Conservation (phyloP, 2,329 filamentous ascomycete species). For the Arachnomyces sp. region DNA sequence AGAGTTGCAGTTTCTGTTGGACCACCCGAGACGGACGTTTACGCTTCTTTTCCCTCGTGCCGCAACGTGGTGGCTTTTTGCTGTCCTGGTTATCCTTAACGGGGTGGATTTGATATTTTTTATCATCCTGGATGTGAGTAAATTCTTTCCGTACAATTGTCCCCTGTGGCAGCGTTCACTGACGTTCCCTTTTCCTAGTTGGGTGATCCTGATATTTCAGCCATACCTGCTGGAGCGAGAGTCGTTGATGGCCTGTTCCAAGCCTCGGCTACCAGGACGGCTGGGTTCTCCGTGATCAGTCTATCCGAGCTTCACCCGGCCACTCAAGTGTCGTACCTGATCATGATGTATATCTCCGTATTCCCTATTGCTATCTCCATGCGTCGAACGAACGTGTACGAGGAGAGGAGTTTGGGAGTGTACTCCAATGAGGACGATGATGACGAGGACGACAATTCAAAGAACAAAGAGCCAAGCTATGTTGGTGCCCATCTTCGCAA, state of each 20-base stretch:
- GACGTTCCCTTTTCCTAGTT: constrained; percentile 44
- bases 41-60: constrained; percentile 83
- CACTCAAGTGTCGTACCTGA: constrained; percentile 85
- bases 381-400: constrained; percentile 90
- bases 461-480: constrained; percentile 63
- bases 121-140: constrained; percentile 74
- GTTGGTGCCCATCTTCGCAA: constrained; percentile 84
- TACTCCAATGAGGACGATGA: constrained; percentile 63
- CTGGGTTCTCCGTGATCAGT: constrained; percentile 77
- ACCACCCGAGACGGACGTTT: constrained; percentile 93
- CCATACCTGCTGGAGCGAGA: constrained; percentile 62
- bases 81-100: constrained; percentile 74
- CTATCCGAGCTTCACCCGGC: constrained; percentile 73
- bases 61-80: constrained; percentile 94
- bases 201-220: constrained; percentile 59
- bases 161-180: constrained; percentile 12
- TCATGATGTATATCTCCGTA: constrained; percentile 99
- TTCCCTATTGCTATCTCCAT: constrained; percentile 95
- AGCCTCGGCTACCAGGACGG: constrained; percentile 79
- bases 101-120: constrained; percentile 82
- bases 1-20: constrained; percentile 79
- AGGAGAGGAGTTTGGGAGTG: constrained; percentile 61
- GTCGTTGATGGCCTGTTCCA: constrained; percentile 86
- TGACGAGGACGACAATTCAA: constrained; percentile 43
- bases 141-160: neutral